Base-by-base conservation (phyloP, 805 yeast genomes). In the Pichia thaimueangensis region DNA sequence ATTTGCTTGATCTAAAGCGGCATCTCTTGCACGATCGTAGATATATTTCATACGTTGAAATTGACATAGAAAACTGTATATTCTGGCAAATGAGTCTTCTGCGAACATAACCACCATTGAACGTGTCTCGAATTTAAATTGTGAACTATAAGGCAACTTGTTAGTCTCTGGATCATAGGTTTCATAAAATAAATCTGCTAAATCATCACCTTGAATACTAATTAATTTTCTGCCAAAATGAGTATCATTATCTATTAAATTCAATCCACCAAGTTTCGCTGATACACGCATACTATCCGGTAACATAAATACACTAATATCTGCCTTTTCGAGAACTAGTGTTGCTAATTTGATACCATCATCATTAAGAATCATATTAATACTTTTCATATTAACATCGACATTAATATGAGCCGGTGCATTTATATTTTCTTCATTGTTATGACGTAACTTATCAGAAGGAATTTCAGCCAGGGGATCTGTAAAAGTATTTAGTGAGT, bases 21-120 rank as follows among this genome's bases (percentile, higher is more conserved):
- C 86, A 54, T 82, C 86, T 45, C 97, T 74, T 0, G 97, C 95
- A 17, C 74, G 68, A 55, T 93, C 98, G 60, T 85, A 94, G n/a
- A 89, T 70, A 4, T 75, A 76, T 60, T 93, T 93, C 95, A 91
- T 86, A 51, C 74, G 74, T 45, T 78, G 82, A 55, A 94, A 85
- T 51, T 82, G 83, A 49, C 76, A 76, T 53, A 87, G 65, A 53
- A 78, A 91, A 10, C 73, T 68, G 24, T 82, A 55, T 10, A 94
- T 73, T 49, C 80, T 74, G 27, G 79, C 71, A 45, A 88, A 71
- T 0, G 97, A 83, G 45, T 79, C 83, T 53, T 91, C 96, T 16
- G 87, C 80, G 56, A 89, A 85, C 57, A 80, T 84, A 5, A 93
- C 62, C 44, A 75, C 77, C 51, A 86, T 66, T 0, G 96, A 78